Base-by-base conservation (phyloP, 257 asterid genomes). In the Jasminum sambac region DNA sequence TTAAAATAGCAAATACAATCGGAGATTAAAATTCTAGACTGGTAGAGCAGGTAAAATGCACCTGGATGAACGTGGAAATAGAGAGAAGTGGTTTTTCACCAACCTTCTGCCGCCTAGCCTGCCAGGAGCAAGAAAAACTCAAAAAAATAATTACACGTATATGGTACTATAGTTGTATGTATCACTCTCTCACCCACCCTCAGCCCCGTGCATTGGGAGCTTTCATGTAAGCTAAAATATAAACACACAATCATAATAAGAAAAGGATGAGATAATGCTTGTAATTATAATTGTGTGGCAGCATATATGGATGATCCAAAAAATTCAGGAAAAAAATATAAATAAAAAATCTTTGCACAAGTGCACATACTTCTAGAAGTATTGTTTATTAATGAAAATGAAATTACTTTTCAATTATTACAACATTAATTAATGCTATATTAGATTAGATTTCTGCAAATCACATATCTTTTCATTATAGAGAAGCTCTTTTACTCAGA, bases 1-100 rank as follows among this genome's bases (percentile, higher is more conserved):
- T 63, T 21, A 68, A 66, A 50, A 71, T 23, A 63, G 24, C 50
- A 64, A 57, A 62, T 19, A 76, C 52, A 78, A 73, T 25, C 38
- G 63, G 61, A 40, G 77, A 34, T 30, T 38, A 21, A 64, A 68
- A 25, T 42, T 44, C 38, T 76, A 38, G 62, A 58, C 64, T 61
- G 78, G 75, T 72, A 38, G 26, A 69, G 74, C 48, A 66, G 44
- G 12, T 43, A 34, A 69, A 59, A 68, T 60, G 68, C 70, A 84
- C 99, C 99, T 91, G 98, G 71, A 87, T 46, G 73, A 94, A 87
- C 11, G 87, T 86, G 57, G 98, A 90, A 71, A 90, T 52, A 48
- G 98, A 95, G 52, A 95, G 85, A 74, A 89, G 84, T 13, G 96
- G 90, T 83, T 91, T 94, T 81, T 94, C 99, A 70, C 98, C 96